A percentile compares a stretch with the other conserved stretches of the same genome.
Conservation (phyloP, 1,284 basidiomycete species). For the Peniophora sp. region DNA sequence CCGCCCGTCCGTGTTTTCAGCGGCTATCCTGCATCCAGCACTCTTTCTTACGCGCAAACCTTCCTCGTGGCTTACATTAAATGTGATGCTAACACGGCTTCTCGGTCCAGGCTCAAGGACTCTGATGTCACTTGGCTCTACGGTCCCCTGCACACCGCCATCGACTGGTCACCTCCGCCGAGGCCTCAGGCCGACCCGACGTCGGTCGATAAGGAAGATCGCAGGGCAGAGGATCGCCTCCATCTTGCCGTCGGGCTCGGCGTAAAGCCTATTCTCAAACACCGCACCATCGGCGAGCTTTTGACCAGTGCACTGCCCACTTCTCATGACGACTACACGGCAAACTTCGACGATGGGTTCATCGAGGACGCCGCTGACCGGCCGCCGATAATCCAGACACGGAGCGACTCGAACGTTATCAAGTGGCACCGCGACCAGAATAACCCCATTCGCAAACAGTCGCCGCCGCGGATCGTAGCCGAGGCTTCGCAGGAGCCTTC, state of each 20-base stretch:
- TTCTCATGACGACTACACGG: conserved; percentile 29
- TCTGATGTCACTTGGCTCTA: conserved; percentile 99
- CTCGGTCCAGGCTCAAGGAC: conserved; percentile 83
- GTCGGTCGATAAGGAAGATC: conserved; percentile 8
- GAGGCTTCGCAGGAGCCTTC: conserved; percentile 3
- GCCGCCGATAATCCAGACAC: conserved; percentile 66
- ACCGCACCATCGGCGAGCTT: conserved; percentile 88
- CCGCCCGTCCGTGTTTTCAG: too few species aligned
- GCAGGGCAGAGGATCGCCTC: conserved; percentile 15
- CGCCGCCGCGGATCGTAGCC: conserved; percentile 52
- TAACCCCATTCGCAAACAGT: conserved; percentile 48
- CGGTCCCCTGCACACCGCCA: conserved; percentile 89
- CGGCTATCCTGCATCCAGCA: too few species aligned
- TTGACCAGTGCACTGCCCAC: conserved; percentile 59
- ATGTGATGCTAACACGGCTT: too few species aligned
- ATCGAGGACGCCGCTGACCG: conserved; percentile 24
- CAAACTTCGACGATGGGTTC: conserved; percentile 18
- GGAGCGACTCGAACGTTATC: conserved; percentile 74
- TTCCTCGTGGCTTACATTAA: too few species aligned
- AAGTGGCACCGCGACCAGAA: conserved; percentile 27
- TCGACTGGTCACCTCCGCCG: conserved; percentile 61
- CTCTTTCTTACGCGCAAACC: too few species aligned
- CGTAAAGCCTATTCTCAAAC: conserved; percentile 92
- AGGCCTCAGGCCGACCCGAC: conserved; percentile 23
- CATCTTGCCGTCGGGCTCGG: conserved; percentile 17